Base-by-base conservation (phyloP, 139 green algal species). In the Volvox africanus region DNA sequence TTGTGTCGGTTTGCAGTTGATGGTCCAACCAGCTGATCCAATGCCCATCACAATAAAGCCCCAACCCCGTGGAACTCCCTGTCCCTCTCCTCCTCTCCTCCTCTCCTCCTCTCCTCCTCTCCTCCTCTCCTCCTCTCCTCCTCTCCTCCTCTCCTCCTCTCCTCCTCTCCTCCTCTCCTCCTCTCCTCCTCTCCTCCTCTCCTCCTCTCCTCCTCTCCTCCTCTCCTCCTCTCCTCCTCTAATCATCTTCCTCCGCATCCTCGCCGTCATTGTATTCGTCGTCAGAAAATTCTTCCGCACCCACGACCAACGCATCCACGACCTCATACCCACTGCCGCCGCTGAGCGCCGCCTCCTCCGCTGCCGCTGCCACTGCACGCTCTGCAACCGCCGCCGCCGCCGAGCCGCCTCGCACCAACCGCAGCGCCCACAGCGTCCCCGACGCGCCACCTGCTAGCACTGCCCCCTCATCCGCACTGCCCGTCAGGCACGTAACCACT, bases 281-380 rank as follows among this genome's bases (percentile, higher is more conserved):
- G 26, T 90, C 86, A 50, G 71, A 84, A 55, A 75, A 90, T 55
- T 90, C 86, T n/a, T 83, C 86, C 50, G 32, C 86, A 22, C 86
- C 86, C 86, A 90, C 86, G 28, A 77, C 71, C 86, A 90, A 44
- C 86, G 55, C 86, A 32, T 83, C 86, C 30, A 84, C 35, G 44
- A 90, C 20, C 71, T 89, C 86, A 2, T 2, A 81, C 21, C 55
- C 20, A 21, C 16, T 75, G 36, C 36, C 73, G 6, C 14, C 73
- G 28, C 68, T 55, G 32, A 11, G 36, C 62, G 36, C 68, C 14
- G 24, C 32, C 67, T 6, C 83, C 17, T 21, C 36, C 67, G 33
- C 35, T 37, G 67, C 83, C 67, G 36, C 67, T 36, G 69, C 69
- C 28, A 21, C 85, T 44, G 71, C 85, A 5, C 85, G 85, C 69